Evolutionary conservation across 2,329 filamentous ascomycete genomes (phyloP).

Genomic region (Cladobotryum protrusum): DNA sequence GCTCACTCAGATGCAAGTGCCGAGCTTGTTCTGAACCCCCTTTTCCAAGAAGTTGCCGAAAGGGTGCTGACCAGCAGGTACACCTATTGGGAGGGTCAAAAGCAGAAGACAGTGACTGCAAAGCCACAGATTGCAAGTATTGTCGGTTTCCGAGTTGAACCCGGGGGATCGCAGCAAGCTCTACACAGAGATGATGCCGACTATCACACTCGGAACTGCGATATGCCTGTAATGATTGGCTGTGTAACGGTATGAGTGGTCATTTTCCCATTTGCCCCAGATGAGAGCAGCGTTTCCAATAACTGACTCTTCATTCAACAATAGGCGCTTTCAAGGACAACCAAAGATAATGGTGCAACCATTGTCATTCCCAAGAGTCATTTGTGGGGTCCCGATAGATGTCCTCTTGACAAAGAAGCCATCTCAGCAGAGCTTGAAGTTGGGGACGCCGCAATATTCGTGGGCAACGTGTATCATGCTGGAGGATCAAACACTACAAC

Average conservation of each 20-base stretch:
- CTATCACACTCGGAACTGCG: conserved; percentile 24
- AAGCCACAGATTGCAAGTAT: conserved; percentile 33
- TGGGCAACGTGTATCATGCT: conserved; percentile 35
- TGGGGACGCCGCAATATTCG: conserved; percentile 34
- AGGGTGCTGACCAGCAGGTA: conserved; percentile 29
- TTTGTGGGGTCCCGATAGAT: conserved; percentile 32
- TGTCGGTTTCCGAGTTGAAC: conserved; percentile 33
- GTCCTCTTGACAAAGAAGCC: conserved; percentile 31
- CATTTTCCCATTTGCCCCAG: not conserved
- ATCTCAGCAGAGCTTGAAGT: conserved; percentile 33
- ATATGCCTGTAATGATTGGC: conserved; percentile 32
- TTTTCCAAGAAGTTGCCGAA: conserved; percentile 29
- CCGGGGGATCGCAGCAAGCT: conserved; percentile 33
- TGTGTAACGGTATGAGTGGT: conserved; percentile 21
- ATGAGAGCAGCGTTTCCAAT: not conserved
- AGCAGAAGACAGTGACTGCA: conserved; percentile 23
- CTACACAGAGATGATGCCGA: conserved; percentile 32
- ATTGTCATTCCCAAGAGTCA: conserved; percentile 36
- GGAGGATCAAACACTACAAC: conserved; percentile 32
- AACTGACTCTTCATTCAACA: not conserved
- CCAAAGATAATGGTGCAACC: conserved; percentile 35
- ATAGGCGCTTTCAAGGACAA: conserved; percentile 32
- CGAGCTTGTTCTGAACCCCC: conserved; percentile 30
- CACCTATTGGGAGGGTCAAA: conserved; percentile 30
- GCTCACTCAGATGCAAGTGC: conserved; percentile 31